Evolutionary conservation across 2,329 filamentous ascomycete species (phyloP), one percentile per base, ranked within the genome.

Genomic region (Pseudogymnoascus pannorum): DNA sequence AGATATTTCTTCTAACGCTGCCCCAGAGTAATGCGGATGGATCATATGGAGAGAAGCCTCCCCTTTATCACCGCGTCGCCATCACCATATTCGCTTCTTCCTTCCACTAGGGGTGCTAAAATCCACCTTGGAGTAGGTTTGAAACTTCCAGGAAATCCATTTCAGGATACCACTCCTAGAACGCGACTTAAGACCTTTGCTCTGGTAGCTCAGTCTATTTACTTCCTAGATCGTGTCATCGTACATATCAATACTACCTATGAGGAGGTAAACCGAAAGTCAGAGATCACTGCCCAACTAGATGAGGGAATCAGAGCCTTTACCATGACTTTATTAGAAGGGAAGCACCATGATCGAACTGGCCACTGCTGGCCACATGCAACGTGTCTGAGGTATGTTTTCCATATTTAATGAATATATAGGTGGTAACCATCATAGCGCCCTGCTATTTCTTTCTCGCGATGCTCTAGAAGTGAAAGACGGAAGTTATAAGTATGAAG

Each of bases 401-500:
- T 2, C 26, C 16, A 18, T 20, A 20, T 9, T 20, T 8, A 12
- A 31, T 31, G 26, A 7, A 14, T 31, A 54, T 31, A 3, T 11
- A 20, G 16, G 48, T 54, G 16, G n/a, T 54, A 18, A 54, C 48
- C 8, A 14, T 20, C 2, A 11, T 14, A 54, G 48, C 33, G 48
- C 48, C 16, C 16, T 54, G 20, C 14, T 54, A 14, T 54, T 54
- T 18, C 48, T 54, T 20, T 31, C 48, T 6, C 48, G 48, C 26
- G 48, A 54, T 54, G 26, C 48, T 31, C 48, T 54, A 18, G 26
- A 54, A 18, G 48, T 54, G 24, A 54, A 18, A 54, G 48, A 54
- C 48, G 48, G 48, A 54, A 54, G 24, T 16, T 54, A 54, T 31
- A 54, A 54, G 16, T 54, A 54, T 26, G 48, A 54, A 54, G 48